These are phyloP conservation scores for Debaryomycetaceae sp. DNA, from an alignment of 1,139 yeast genomes.

Conservation along the genomic window DNA sequence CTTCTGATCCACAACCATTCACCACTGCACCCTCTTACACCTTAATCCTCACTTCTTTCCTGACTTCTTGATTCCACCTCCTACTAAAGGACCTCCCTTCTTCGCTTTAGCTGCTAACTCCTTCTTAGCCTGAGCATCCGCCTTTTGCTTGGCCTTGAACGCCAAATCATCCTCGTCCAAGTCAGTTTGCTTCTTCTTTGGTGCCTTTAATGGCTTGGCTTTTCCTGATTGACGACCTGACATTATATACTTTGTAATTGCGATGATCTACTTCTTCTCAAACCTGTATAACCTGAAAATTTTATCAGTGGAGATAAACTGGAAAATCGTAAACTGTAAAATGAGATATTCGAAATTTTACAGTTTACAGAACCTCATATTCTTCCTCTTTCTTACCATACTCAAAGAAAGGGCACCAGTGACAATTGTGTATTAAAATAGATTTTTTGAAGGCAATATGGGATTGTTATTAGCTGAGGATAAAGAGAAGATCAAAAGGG, in stretches of 20 bases:
- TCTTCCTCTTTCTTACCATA: too few species aligned
- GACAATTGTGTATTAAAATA: not conserved
- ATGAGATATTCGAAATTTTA: too few species aligned
- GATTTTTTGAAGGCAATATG: slow-evolving; percentile 30
- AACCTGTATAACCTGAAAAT: not conserved
- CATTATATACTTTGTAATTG: slow-evolving; percentile 29
- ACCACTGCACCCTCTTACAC: not conserved
- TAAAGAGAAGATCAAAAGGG: slow-evolving; percentile 84
- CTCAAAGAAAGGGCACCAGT: not conserved
- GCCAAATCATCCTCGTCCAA: slow-evolving; percentile 86
- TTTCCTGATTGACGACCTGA: slow-evolving; percentile 78
- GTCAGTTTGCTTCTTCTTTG: slow-evolving; percentile 70
- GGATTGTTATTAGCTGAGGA: slow-evolving; percentile 65
- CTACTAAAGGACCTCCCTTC: slow-evolving; percentile 85
- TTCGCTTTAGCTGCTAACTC: slow-evolving; percentile 85
- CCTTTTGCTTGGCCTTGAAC: slow-evolving; percentile 90
- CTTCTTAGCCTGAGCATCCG: slow-evolving; percentile 90
- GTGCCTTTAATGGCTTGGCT: slow-evolving; percentile 65
- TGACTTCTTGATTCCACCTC: slow-evolving; percentile 95
- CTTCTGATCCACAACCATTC: not conserved
- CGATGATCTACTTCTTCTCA: not conserved
- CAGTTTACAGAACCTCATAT: slow-evolving; percentile 1
- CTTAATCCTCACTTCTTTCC: slow-evolving; percentile 64
- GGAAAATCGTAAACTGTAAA: not conserved
- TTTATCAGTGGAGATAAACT: not conserved